phyloP scores from a whole-genome alignment of 345 rosid species.

The Bruguiera sexangula region DNA sequence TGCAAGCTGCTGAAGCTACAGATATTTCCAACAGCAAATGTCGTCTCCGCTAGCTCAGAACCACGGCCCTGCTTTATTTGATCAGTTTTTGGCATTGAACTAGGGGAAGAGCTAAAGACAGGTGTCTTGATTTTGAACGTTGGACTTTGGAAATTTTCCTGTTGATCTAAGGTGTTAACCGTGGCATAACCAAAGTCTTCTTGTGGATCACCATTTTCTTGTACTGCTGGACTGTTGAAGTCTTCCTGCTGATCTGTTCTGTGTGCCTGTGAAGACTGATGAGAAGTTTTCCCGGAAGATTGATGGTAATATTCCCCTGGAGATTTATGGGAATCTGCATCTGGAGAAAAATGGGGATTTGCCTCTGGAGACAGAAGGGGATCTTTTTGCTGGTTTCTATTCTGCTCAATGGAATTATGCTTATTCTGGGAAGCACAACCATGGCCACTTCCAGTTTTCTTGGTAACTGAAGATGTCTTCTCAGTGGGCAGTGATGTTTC shows the following conservation, averaged over 20 bases:
- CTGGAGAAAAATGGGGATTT: too few relatives aligned
- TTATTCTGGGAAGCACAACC: constrained; percentile 28
- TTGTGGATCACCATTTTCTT: constrained; percentile 34
- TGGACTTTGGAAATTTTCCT: constrained; percentile 55
- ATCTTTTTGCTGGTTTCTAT: constrained; percentile 31
- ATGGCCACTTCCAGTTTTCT: constrained; percentile 31
- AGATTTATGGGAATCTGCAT: constrained; percentile 31
- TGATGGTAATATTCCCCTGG: constrained; percentile 7
- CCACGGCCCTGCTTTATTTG: constrained; percentile 33
- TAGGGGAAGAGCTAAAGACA: constrained; percentile 35
- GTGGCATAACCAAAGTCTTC: constrained; percentile 27
- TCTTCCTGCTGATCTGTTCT: constrained; percentile 32
- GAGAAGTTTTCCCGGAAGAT: constrained; percentile 8
- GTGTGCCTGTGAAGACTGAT: constrained; percentile 2
- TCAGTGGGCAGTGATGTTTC: constrained; percentile 34
- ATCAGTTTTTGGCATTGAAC: constrained; percentile 43
- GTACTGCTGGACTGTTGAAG: constrained; percentile 24
- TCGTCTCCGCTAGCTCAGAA: constrained; percentile 34
- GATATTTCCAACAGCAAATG: constrained; percentile 29
- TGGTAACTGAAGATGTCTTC: constrained; percentile 44
- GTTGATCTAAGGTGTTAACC: constrained; percentile 33
- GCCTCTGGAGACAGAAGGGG: constrained; percentile 30
- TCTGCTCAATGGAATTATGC: constrained; percentile 23
- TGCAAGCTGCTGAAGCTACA: constrained; percentile 38
- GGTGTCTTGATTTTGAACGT: constrained; percentile 52